Conservation (phyloP, 148 eudicot genomes). For the Vaccinium corymbosum region DNA sequence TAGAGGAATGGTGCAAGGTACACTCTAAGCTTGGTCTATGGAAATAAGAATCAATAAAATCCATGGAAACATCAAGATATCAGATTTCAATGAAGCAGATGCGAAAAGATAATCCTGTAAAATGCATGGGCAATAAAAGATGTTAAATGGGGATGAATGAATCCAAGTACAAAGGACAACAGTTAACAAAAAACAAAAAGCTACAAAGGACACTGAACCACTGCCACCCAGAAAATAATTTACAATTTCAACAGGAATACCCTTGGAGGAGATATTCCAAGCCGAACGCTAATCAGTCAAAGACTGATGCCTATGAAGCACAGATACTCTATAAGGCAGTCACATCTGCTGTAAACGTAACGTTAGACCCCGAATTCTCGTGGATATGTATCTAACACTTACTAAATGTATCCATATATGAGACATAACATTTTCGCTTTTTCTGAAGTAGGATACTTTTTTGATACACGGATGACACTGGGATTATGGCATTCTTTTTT, state of each 20-base stretch:
- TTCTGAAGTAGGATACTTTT: too few species aligned
- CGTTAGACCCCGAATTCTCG: too few species aligned
- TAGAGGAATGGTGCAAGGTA: slow-evolving; percentile 75
- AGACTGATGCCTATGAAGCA: neutral
- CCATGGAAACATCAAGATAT: neutral
- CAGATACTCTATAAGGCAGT: neutral
- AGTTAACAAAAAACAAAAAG: neutral
- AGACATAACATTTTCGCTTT: too few species aligned
- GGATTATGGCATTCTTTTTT: too few species aligned
- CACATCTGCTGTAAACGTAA: neutral
- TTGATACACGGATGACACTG: too few species aligned
- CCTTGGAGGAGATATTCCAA: neutral
- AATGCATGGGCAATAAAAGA: neutral
- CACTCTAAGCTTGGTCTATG: slow-evolving; percentile 69
- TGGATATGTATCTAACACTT: too few species aligned
- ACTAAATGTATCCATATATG: too few species aligned
- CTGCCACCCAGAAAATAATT: neutral
- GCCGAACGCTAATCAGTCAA: neutral
- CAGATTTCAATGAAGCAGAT: slow-evolving; percentile 3
- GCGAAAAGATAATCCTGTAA: neutral
- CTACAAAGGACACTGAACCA: neutral
- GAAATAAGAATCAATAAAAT: slow-evolving; percentile 3
- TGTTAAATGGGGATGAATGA: neutral
- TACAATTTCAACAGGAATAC: neutral
- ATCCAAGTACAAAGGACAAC: neutral